Base-by-base conservation (phyloP, 2,329 filamentous ascomycete species). In the Exophiala calicioides region DNA sequence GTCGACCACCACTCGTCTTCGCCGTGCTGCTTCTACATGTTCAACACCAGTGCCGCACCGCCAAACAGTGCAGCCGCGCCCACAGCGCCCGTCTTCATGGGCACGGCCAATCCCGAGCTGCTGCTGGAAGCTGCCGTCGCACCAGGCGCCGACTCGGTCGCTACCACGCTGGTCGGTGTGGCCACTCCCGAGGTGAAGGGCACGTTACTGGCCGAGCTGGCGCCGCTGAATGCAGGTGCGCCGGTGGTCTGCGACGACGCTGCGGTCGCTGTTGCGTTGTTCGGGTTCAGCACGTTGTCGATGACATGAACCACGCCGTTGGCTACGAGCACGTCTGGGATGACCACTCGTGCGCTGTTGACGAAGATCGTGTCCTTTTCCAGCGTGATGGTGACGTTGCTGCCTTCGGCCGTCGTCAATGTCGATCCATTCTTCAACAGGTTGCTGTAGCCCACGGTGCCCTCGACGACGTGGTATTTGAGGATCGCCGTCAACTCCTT, bases 401-500 rank as follows among this genome's bases (percentile, higher is more conserved):
- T 71, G 24, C 79, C 76, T 52, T 80, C 68, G 3, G 74, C 61
- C 3, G 70, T 68, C 9, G 53, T 57, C 29, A 67, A 3, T 21
- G 58, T 31, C 9, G 52, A 68, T 26, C 46, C 47, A 23, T 71
- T 71, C 53, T 73, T 66, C 15, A 57, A 53, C 5, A 78, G 65
- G 5, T 72, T 77, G 66, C 84, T 85, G 48, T 69, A 70, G 1
- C 82, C 71, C 6, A 71, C 71, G 5, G 20, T 33, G 37, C 74
- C 75, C 35, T 72, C 70, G 29, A 87, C 67, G 40, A 86, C 73
- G 62, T 88, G 85, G 66, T 88, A 88, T 19, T 72, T 67, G 27
- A 87, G 69, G 42, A 86, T 73, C 21, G 62, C 63, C 1, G 70
- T 62, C 2, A 86, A 68, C 6, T 79, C 63, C 6, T 72, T 63